Base-by-base conservation (phyloP, 352 stramenopile genomes). In the Globisporangium cystogenes region DNA sequence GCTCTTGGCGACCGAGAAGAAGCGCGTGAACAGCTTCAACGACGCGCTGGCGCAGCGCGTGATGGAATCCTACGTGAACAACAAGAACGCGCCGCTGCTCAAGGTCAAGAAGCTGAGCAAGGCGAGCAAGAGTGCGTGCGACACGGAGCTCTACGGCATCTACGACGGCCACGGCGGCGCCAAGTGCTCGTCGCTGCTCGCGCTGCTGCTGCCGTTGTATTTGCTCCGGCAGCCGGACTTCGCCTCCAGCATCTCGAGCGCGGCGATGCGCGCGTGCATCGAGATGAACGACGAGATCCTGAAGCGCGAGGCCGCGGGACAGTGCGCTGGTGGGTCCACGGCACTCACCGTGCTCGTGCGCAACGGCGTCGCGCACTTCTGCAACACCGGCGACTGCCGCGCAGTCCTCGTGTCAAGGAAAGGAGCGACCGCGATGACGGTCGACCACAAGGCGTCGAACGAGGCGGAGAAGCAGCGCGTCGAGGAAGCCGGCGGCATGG, bases 351-450 rank as follows among this genome's bases (percentile, higher is more conserved):
- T 90, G 49, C 52, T 93, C 21, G 74, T 89, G 21, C 69, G 82
- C 31, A 59, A 67, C 24, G 60, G 66, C 5, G 61, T 64, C 33
- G 67, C 70, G 16, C 70, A 84, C 26, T 56, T 89, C 12, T 86
- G 77, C 61, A 92, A 94, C 42, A 87, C 80, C 21, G 83, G 83
- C 47, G 83, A 94, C 62, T 94, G 76, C 37, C 64, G 83, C 31
- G 83, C 78, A 2, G 65, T 94, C 18, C 51, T 94, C 37, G 60
- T 88, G 31, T 65, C 79, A 1, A 41, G 52, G 21, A 67, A 70
- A 20, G 62, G 61, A 3, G 64, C 76, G 16, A 55, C 57, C 12
- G 65, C 82, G 33, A 68, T 93, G 21, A 87, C 76, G 16, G 89
- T 69, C 3, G 82, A 93, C 57, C 82, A 93, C 54, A 93, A 93